A percentile compares a stretch with the other conserved stretches of the same genome.
These are phyloP conservation scores for Climacium dendroides DNA, from an alignment of 225 moss, liverwort and hornwort genomes.

Conservation along the genomic window DNA sequence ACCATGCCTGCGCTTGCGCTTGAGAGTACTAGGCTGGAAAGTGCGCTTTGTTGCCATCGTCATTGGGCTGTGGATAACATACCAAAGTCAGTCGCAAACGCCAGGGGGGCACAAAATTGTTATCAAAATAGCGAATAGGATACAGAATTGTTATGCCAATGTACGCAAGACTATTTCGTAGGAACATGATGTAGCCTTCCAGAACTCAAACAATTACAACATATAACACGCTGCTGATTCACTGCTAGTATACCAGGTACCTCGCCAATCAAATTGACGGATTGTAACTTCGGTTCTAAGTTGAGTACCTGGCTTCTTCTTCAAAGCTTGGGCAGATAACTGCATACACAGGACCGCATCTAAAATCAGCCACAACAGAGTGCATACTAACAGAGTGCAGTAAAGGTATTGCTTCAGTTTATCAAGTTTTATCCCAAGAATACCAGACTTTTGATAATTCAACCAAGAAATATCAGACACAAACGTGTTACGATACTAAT, in stretches of 20 bases:
- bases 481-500: no score
- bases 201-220: neutral
- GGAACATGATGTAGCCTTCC: neutral
- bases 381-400: neutral
- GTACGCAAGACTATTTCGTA: neutral
- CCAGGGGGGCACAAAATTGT: neutral
- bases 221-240: neutral
- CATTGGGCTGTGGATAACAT: conserved; percentile 46
- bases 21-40: conserved; percentile 85
- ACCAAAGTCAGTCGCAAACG: neutral
- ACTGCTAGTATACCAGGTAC: neutral
- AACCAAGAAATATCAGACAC: neutral
- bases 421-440: neutral
- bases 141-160: neutral
- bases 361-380: neutral
- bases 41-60: conserved; percentile 79
- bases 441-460: neutral
- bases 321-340: conserved; percentile 63
- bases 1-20: conserved; percentile 87
- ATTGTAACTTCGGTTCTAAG: neutral
- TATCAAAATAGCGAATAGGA: neutral
- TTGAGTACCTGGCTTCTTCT: conserved; percentile 42
- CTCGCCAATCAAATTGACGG: neutral
- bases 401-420: neutral
- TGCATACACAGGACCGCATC: conserved; percentile 18